Evolutionary conservation across 2,329 filamentous ascomycete species (phyloP).

Genomic region (Fusarium subglutinans): DNA sequence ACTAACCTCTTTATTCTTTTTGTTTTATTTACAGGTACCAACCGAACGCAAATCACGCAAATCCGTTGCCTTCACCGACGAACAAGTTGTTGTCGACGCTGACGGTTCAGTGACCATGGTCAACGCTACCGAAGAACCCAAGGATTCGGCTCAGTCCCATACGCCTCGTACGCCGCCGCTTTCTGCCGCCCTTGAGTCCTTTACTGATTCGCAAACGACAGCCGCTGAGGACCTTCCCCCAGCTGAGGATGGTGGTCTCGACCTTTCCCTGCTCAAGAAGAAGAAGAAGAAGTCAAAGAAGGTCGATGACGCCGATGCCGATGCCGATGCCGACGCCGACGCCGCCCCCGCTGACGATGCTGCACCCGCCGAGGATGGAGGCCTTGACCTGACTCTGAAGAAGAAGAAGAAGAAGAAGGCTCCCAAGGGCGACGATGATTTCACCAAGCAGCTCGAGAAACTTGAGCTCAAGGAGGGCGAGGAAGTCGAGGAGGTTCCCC

Average conservation of each 20-base stretch:
- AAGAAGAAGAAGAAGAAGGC: constrained; percentile 79
- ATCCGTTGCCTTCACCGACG: constrained; percentile 92
- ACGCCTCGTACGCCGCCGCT: constrained; percentile 72
- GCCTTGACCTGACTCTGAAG: constrained; percentile 69
- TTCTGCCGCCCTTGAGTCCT: constrained; percentile 63
- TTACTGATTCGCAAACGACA: constrained; percentile 60
- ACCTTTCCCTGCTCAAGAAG: constrained; percentile 80
- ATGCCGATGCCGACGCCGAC: constrained; percentile 56
- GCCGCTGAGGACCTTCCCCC: constrained; percentile 57
- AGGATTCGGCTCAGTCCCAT: constrained; percentile 84
- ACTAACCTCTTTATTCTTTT: constrained; percentile 30
- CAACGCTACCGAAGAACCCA: constrained; percentile 77
- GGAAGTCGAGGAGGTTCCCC: constrained; percentile 57
- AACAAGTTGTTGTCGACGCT: constrained; percentile 85
- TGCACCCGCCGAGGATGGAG: constrained; percentile 58
- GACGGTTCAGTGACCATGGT: constrained; percentile 86
- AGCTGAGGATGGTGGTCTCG: constrained; percentile 62
- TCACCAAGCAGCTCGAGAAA: constrained; percentile 69
- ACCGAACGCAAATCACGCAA: constrained; percentile 81
- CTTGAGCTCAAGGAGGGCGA: constrained; percentile 74
- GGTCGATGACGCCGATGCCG: constrained; percentile 47
- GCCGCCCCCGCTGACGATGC: constrained; percentile 51
- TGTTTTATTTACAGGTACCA: constrained; percentile 35
- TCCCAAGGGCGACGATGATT: constrained; percentile 68
- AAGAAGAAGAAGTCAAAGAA: constrained; percentile 69